Evolutionary conservation across 352 stramenopile species (phyloP).

Genomic region (Halophytophthora polymorphica): DNA sequence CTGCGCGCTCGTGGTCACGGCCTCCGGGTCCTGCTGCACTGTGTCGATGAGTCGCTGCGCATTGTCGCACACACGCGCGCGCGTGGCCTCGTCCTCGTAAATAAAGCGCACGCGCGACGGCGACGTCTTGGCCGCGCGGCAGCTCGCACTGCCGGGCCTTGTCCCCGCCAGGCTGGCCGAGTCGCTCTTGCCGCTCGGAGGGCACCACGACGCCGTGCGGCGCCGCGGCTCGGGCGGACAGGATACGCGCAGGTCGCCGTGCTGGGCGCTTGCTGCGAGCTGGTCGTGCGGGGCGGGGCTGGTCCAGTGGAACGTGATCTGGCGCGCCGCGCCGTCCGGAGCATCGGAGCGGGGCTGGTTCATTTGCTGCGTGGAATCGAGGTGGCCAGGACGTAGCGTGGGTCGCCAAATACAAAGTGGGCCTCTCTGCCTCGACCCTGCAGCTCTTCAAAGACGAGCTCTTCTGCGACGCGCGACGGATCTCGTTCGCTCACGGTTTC

Average conservation of each 20-base stretch:
- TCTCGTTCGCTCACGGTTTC: too few relatives aligned
- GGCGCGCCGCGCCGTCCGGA: conserved; percentile 5
- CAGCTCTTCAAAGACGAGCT: too few relatives aligned
- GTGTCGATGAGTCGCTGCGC: conserved; percentile 33
- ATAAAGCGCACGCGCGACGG: conserved; percentile 31
- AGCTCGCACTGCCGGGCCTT: conserved; percentile 6
- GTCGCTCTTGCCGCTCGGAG: conserved; percentile 3
- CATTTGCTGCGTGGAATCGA: too few relatives aligned
- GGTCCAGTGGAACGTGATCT: conserved; percentile 28
- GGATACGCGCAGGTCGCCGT: conserved; percentile 17
- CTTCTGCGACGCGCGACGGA: too few relatives aligned
- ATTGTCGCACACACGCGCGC: conserved; percentile 33
- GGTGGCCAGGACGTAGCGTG: too few relatives aligned
- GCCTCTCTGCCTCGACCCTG: too few relatives aligned
- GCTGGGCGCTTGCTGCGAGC: conserved; percentile 4
- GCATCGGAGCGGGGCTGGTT: too few relatives aligned
- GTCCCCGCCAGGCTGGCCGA: conserved; percentile 7
- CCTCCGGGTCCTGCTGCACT: conserved; percentile 25
- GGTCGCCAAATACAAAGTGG: too few relatives aligned
- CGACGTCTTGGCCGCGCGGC: conserved; percentile 5
- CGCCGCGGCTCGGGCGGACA: conserved; percentile 13
- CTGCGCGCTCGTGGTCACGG: conserved; percentile 25
- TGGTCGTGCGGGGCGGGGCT: too few relatives aligned
- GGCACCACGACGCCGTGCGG: conserved; percentile 24
- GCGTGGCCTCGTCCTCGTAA: conserved; percentile 36